These are phyloP conservation scores for Ambrosia hybrid DNA, from an alignment of 140 eudicot genomes.

Conservation along the genomic window DNA sequence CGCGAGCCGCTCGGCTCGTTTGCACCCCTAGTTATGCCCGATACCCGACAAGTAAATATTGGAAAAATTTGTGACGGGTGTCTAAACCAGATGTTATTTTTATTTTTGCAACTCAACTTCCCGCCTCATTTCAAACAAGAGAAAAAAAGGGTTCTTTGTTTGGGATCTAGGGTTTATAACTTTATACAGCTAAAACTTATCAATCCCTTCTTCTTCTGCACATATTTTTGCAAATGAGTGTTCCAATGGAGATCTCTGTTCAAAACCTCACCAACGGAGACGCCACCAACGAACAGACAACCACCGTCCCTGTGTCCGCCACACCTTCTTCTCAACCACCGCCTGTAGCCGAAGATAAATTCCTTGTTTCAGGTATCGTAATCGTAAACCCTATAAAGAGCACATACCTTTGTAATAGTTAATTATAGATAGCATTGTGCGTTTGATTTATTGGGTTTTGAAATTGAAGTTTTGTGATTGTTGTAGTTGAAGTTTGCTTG, in stretches of 20 bases:
- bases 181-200: conserved; percentile 33
- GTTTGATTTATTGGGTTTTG: neutral
- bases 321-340: conserved; percentile 40
- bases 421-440: neutral
- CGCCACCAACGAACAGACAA: conserved; percentile 28
- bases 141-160: neutral
- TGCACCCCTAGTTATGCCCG: too few relatives aligned
- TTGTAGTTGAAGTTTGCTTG: conserved; percentile 87
- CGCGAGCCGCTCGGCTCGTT: too few relatives aligned
- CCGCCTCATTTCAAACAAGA: conserved; percentile 54
- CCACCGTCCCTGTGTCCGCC: conserved; percentile 30
- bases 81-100: neutral
- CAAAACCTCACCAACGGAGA: conserved; percentile 36
- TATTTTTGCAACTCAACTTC: conserved; percentile 24
- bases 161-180: conserved; percentile 58
- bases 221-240: conserved; percentile 38
- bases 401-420: neutral
- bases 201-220: conserved; percentile 21
- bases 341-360: conserved; percentile 50
- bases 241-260: conserved; percentile 77
- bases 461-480: conserved; percentile 14
- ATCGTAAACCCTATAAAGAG: neutral
- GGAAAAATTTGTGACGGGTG: too few relatives aligned
- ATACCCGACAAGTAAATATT: too few relatives aligned
- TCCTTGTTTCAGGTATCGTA: conserved; percentile 74